Evolutionary conservation across 176 grass and related monocot genomes (phyloP).

Genomic region (Cocos nucifera): DNA sequence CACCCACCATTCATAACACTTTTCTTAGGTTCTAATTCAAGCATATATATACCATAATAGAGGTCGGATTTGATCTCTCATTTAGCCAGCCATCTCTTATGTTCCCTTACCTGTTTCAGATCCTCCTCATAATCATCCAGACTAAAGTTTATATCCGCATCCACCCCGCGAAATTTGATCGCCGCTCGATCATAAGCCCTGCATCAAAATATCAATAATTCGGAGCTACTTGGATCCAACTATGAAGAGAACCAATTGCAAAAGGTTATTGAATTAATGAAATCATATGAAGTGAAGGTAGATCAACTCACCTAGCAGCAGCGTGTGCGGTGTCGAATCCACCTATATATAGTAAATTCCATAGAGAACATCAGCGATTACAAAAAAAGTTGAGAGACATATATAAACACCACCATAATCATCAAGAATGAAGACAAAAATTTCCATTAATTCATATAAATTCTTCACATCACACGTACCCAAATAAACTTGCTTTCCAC

Average conservation of each 20-base stretch:
- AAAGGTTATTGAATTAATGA: neutral
- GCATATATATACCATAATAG: too few relatives aligned
- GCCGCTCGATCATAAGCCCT: slow-evolving; percentile 16
- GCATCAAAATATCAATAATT: neutral
- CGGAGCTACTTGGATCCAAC: neutral
- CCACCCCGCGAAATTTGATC: slow-evolving; percentile 13
- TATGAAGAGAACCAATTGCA: neutral
- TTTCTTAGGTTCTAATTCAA: too few relatives aligned
- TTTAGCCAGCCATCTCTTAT: neutral
- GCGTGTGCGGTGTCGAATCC: slow-evolving; percentile 15
- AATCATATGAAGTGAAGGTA: neutral
- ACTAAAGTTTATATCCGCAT: slow-evolving; percentile 15
- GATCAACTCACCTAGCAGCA: slow-evolving; percentile 10
- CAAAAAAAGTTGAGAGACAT: neutral
- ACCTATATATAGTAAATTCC: neutral
- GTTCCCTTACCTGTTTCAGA: neutral
- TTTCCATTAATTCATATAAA: too few relatives aligned
- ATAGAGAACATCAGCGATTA: slow-evolving; percentile 6
- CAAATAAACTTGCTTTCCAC: slow-evolving; percentile 70
- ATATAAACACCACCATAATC: too few relatives aligned
- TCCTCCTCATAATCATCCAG: slow-evolving; percentile 15
- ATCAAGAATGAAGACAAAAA: too few relatives aligned
- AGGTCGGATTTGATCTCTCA: too few relatives aligned
- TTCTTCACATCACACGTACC: slow-evolving; percentile 28
- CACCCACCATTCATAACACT: neutral